Percentiles rank a stretch among this genome's conserved stretches.
Conservation (phyloP, 1,139 yeast species). For the Blastobotrys indianensis region DNA sequence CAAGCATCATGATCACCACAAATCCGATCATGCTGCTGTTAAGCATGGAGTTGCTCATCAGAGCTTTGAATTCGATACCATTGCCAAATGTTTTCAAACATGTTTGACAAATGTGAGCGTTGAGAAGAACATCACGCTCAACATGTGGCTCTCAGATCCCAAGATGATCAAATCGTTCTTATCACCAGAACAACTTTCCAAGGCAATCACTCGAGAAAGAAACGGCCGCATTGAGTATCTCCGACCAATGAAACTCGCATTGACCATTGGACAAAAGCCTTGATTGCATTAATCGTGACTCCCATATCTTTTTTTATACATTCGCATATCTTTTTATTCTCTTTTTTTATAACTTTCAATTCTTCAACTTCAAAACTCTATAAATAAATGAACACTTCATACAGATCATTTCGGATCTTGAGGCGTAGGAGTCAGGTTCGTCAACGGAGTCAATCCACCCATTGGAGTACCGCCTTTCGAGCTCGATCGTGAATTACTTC, state of each 20-base stretch:
- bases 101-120: neutral
- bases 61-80: neutral
- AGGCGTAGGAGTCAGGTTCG: too few relatives aligned
- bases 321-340: too few relatives aligned
- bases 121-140: neutral
- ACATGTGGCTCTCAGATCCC: slow-evolving; percentile 2
- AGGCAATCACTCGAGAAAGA: neutral
- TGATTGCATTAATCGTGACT: too few relatives aligned
- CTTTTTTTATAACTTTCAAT: too few relatives aligned
- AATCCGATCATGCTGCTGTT: neutral
- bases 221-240: slow-evolving; percentile 3
- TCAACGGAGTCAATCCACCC: too few relatives aligned
- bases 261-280: slow-evolving; percentile 5
- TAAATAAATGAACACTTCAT: too few relatives aligned
- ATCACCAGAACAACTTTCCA: neutral
- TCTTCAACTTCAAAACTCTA: too few relatives aligned
- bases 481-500: too few relatives aligned
- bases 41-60: slow-evolving; percentile 6
- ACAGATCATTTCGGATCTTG: too few relatives aligned
- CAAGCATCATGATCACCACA: neutral
- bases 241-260: slow-evolving; percentile 1
- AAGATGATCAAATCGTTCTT: neutral
- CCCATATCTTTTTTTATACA: too few relatives aligned
- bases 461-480: too few relatives aligned
- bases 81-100: neutral